Percentiles rank a stretch among this genome's conserved stretches.
phyloP scores from a whole-genome alignment of 2,329 filamentous ascomycete species.

The Microcyclosporella mali region DNA sequence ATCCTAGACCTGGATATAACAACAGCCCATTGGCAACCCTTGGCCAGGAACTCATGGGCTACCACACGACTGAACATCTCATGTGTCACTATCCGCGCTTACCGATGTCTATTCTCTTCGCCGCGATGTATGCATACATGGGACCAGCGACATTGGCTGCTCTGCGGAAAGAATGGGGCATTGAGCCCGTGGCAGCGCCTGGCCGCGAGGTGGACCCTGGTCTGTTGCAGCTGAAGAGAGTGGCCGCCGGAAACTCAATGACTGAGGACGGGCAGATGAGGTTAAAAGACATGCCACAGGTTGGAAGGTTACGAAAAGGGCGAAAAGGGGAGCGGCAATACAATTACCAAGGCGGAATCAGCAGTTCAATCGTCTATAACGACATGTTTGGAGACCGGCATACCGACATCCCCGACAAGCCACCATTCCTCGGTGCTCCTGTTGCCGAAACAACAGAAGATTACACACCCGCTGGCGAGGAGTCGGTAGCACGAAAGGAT shows the following conservation, averaged over 20 bases:
- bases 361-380: slow-evolving; percentile 71
- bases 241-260: slow-evolving; percentile 39
- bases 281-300: slow-evolving; percentile 29
- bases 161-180: slow-evolving; percentile 80
- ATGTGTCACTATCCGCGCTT: slow-evolving; percentile 85
- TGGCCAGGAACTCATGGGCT: slow-evolving; percentile 75
- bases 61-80: slow-evolving; percentile 83
- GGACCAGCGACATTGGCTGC: slow-evolving; percentile 67
- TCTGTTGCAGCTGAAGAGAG: slow-evolving; percentile 68
- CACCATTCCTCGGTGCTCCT: slow-evolving; percentile 20
- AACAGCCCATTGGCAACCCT: slow-evolving; percentile 77
- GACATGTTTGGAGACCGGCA: slow-evolving; percentile 73
- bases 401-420: slow-evolving; percentile 18
- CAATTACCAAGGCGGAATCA: slow-evolving; percentile 48
- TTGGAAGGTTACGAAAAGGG: slow-evolving; percentile 4
- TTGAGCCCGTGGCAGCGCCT: slow-evolving; percentile 78
- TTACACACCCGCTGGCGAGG: not conserved
- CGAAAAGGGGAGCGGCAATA: slow-evolving; percentile 28
- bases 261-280: slow-evolving; percentile 24
- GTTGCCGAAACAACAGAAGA: slow-evolving; percentile 4
- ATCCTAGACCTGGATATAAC: slow-evolving; percentile 74
- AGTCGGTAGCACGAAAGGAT: not conserved
- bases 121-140: slow-evolving; percentile 76
- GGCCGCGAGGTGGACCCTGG: slow-evolving; percentile 90
- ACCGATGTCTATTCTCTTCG: slow-evolving; percentile 79